Conservation (phyloP, 2,329 filamentous ascomycete genomes). For the Fusarium temperatum region DNA sequence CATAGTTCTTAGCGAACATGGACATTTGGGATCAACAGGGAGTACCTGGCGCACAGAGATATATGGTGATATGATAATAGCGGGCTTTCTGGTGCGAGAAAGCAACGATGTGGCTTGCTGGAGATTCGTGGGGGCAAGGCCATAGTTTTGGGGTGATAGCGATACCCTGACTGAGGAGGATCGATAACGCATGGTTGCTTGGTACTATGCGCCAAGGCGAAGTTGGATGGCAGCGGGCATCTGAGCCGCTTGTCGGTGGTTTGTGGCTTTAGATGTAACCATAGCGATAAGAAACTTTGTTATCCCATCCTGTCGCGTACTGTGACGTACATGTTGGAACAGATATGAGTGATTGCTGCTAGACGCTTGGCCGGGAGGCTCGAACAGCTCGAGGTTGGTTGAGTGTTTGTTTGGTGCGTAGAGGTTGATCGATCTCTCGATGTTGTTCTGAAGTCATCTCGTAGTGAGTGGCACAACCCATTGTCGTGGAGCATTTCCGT, state of each 20-base stretch:
- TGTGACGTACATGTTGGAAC: background rate
- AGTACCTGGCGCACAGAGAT: background rate
- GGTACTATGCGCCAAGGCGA: background rate
- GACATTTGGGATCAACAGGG: constrained; percentile 3
- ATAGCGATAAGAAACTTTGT: constrained; percentile 3
- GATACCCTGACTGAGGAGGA: constrained; percentile 1
- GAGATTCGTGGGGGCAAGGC: background rate
- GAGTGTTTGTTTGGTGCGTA: background rate
- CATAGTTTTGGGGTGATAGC: constrained; percentile 10
- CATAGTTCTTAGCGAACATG: constrained; percentile 19
- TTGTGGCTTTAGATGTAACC: constrained; percentile 10
- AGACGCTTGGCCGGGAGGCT: background rate
- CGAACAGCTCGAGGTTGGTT: background rate
- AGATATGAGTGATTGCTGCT: background rate
- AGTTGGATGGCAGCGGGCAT: constrained; percentile 18
- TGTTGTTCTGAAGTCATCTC: background rate
- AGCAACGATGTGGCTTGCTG: background rate
- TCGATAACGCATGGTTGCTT: constrained; percentile 6
- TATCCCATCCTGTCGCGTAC: background rate
- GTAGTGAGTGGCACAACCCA: background rate
- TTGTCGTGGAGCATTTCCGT: background rate
- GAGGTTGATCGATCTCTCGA: background rate
- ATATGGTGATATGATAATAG: background rate
- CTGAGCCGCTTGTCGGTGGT: constrained; percentile 5
- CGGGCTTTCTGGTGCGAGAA: background rate